A percentile compares a stretch with the other conserved stretches of the same genome.
These are phyloP conservation scores for Tolypocladium inflatum DNA, from an alignment of 2,329 filamentous ascomycete genomes.

Conservation along the genomic window DNA sequence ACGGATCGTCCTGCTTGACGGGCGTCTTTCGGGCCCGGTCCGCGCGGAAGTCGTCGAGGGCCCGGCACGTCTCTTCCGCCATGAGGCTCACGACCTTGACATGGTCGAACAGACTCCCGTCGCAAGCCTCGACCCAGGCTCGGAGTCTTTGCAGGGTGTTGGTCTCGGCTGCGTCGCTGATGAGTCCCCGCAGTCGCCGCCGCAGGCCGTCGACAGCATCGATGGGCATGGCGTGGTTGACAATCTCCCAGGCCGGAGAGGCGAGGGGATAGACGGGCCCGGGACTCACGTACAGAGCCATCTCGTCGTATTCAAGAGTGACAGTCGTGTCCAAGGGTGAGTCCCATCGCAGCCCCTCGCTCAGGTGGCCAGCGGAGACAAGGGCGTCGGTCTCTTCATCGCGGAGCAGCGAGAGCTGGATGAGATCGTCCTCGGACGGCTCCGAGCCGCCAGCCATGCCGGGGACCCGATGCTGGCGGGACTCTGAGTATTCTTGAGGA, in stretches of 20 bases:
- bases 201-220: conserved; percentile 10
- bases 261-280: conserved; percentile 12
- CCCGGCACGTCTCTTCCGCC: not conserved
- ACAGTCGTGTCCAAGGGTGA: conserved; percentile 10
- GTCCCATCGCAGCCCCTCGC: conserved; percentile 8
- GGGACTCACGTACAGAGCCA: conserved; percentile 13
- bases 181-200: conserved; percentile 6
- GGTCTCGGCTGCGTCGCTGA: conserved; percentile 6
- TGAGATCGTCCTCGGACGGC: conserved; percentile 12
- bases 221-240: conserved; percentile 9
- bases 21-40: not conserved
- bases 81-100: not conserved
- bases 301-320: conserved; percentile 11
- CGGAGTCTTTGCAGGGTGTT: conserved; percentile 9
- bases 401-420: conserved; percentile 15
- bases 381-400: conserved; percentile 18
- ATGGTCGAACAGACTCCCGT: conserved; percentile 5
- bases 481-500: not conserved
- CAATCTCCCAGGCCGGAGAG: conserved; percentile 9
- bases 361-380: conserved; percentile 11
- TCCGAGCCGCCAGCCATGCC: not conserved
- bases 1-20: not conserved
- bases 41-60: not conserved
- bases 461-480: not conserved
- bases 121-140: conserved; percentile 11